phyloP scores from a whole-genome alignment of 75 land plant genomes.

The Pinus taeda region DNA sequence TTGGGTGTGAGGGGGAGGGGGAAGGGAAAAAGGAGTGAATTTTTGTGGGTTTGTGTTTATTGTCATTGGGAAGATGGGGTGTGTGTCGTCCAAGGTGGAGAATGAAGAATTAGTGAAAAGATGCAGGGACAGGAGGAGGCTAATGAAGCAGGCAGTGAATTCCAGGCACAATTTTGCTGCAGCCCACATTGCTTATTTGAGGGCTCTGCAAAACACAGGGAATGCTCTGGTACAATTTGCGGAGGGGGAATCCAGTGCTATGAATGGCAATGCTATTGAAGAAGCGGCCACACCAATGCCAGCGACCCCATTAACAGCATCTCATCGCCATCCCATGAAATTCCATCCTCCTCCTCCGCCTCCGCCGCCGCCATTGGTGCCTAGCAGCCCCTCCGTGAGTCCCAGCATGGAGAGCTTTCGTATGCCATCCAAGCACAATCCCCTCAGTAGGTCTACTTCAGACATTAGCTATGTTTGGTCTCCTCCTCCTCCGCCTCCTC shows the following conservation, averaged over 20 bases:
- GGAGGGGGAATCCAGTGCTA: constrained; percentile 47
- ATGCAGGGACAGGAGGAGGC: constrained; percentile 54
- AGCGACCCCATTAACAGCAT: background rate
- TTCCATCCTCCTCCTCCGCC: constrained; percentile 16
- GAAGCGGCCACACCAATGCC: background rate
- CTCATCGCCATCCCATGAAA: constrained; percentile 1
- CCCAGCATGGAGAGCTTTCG: constrained; percentile 1
- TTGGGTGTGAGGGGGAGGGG: background rate
- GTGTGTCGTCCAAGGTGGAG: constrained; percentile 62
- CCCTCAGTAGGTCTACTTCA: background rate
- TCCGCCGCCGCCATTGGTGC: constrained; percentile 20
- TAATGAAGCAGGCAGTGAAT: constrained; percentile 52
- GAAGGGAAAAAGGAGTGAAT: background rate
- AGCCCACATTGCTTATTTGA: constrained; percentile 51
- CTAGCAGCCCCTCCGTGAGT: constrained; percentile 7
- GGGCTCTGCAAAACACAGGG: constrained; percentile 43
- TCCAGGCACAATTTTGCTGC: constrained; percentile 59
- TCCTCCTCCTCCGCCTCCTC: constrained; percentile 1
- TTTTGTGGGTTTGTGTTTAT: background rate
- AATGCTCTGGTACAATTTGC: constrained; percentile 53
- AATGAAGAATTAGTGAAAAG: constrained; percentile 55
- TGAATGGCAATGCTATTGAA: constrained; percentile 19
- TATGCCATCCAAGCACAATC: background rate
- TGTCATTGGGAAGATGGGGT: constrained; percentile 49
- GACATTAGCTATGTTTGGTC: background rate